Evolutionary conservation across 2,329 filamentous ascomycete species (phyloP), one percentile per base, ranked within the genome.

Genomic region (Ascocoryne sarcoides): DNA sequence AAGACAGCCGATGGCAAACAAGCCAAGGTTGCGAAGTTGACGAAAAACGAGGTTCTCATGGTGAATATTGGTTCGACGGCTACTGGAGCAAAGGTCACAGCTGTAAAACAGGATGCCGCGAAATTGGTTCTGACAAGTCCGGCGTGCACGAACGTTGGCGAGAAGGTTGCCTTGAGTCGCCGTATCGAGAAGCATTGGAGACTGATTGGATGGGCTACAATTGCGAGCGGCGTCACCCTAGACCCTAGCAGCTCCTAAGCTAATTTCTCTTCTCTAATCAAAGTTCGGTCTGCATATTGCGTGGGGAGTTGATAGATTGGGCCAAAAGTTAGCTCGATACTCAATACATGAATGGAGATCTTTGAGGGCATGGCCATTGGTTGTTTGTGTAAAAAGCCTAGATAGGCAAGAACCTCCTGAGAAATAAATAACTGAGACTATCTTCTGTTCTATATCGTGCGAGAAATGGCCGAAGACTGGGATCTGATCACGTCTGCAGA

Each of bases 161-260:
- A 98, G 74, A 96, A 98, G 82, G 89, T 98, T 59, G 92, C 92
- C 31, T 73, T 98, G 60, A 88, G 81, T 63, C 76, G 92, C 68
- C 85, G 92, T 80, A 95, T 96, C 59, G 92, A 98, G 68, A 96
- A 96, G 79, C 90, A 95, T 68, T 96, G 90, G 90, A 85, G 88
- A 68, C 73, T 93, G 60, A 93, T 94, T 57, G 86, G 87, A 56
- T 93, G 86, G 86, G 84, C 84, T 45, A 88, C 84, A 20, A 59
- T 57, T 45, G 49, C 55, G 12, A 56, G 55, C 17, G 58, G 58
- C 49, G 52, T 58, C 15, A 60, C 56, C 26, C 52, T 60, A 36
- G 54, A 57, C 21, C 58, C 58, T 33, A 59, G 51, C 41, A 54
- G 46, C 45, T 51, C 55, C 36, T 58, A 53, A 37, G 33, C 18